These are phyloP conservation scores for Aspergillus biplanus DNA, from an alignment of 495 filamentous ascomycete species.

Conservation along the genomic window DNA sequence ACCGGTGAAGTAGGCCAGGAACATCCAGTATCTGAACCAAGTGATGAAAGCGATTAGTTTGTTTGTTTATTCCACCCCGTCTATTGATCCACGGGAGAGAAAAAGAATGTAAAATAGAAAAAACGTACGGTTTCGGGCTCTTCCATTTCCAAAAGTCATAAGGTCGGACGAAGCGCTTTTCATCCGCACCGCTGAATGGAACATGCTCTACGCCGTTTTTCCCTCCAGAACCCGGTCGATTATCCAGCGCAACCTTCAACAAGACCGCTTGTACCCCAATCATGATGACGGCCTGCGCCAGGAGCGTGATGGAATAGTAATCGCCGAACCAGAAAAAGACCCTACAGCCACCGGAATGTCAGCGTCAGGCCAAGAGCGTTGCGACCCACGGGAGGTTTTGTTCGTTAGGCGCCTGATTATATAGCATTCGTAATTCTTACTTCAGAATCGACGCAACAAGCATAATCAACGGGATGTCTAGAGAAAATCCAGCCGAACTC, in stretches of 20 bases:
- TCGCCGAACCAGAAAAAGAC: constrained; percentile 95
- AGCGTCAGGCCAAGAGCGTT: neutral
- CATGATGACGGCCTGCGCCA: constrained; percentile 87
- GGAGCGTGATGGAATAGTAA: constrained; percentile 75
- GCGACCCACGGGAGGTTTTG: neutral
- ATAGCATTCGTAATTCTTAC: constrained; percentile 49
- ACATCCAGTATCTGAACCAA: constrained; percentile 78
- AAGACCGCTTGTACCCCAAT: constrained; percentile 79
- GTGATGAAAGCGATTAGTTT: no score
- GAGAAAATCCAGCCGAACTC: constrained; percentile 85
- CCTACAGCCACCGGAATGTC: constrained; percentile 42
- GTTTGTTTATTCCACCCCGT: no score
- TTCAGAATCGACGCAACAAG: constrained; percentile 90
- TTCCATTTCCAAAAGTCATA: constrained; percentile 97
- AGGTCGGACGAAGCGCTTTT: constrained; percentile 56
- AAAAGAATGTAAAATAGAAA: neutral
- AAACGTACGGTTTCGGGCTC: constrained; percentile 70
- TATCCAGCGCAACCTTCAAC: constrained; percentile 86
- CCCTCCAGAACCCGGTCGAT: constrained; percentile 70
- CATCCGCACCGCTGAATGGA: constrained; percentile 41
- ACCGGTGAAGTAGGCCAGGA: constrained; percentile 71
- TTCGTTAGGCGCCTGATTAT: no score
- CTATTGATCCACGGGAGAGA: no score
- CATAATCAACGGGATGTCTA: constrained; percentile 97
- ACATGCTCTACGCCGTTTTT: constrained; percentile 56